phyloP scores from a whole-genome alignment of 2,329 filamentous ascomycete species.

The Epicoccum sorghinum region DNA sequence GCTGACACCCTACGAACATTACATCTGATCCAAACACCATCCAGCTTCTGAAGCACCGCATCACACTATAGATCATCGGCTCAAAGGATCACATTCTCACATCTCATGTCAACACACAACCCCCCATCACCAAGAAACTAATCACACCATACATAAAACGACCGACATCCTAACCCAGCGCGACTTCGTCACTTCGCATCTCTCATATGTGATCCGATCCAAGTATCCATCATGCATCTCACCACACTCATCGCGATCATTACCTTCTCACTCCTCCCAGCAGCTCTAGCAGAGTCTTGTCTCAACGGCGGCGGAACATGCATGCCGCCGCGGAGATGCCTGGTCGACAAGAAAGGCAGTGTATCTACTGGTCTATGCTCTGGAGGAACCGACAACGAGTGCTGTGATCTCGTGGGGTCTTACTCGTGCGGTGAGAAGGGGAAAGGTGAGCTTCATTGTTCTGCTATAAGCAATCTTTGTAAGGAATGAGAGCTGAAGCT shows the following conservation, averaged over 20 bases:
- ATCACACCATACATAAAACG: too few species aligned
- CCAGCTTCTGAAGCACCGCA: too few species aligned
- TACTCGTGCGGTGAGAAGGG: not conserved
- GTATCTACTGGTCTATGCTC: not conserved
- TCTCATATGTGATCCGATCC: too few species aligned
- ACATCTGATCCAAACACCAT: too few species aligned
- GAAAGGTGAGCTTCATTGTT: not conserved
- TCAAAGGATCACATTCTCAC: too few species aligned
- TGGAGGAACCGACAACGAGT: not conserved
- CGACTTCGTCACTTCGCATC: too few species aligned
- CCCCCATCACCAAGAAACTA: too few species aligned
- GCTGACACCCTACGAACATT: too few species aligned
- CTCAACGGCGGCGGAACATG: not conserved
- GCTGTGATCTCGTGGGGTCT: not conserved
- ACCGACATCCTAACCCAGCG: too few species aligned
- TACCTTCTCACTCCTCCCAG: not conserved
- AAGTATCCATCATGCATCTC: not conserved
- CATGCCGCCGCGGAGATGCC: not conserved
- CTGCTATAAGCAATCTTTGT: too few species aligned
- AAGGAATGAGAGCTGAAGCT: not conserved
- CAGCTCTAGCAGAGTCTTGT: not conserved
- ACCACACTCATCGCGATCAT: not conserved
- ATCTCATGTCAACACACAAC: too few species aligned
- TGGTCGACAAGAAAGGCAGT: not conserved
- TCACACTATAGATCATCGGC: too few species aligned